Base-by-base conservation (phyloP, 1,284 basidiomycete species). In the Xerocomus nothofagi region DNA sequence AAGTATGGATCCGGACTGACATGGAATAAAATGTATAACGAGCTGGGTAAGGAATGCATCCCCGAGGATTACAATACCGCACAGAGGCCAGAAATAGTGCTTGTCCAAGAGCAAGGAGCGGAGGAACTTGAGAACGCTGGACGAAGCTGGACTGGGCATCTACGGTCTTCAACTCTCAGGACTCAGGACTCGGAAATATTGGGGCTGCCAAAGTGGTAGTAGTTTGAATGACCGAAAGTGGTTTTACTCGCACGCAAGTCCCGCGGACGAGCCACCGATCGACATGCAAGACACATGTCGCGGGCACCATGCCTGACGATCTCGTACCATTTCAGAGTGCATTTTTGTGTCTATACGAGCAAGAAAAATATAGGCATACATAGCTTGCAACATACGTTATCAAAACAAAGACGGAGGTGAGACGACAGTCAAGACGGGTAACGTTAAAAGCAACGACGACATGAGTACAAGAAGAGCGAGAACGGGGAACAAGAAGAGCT, bases 1-100 rank as follows among this genome's bases (percentile, higher is more conserved):
- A 44, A 30, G 26, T 46, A 45, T 42, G 20, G 39, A 44, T 40
- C 45, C 43, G 11, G 39, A 74, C 88, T 73, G 59, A 95, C 93
- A 97, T 55, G 86, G 78, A 46, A 96, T 76, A 64, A 85, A 86
- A 39, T 73, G 78, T 58, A 95, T 85, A 59, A 96, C 86, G 58
- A 91, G 75, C 36, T 84, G 74, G 7, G 88, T 91, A 34, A 96
- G 77, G 31, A 83, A 44, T 3, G 79, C 78, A 78, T 97, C 92
- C 43, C 81, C 87, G 10, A 87, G 34, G 18, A 92, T 66, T 15
- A 91, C 77, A 10, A 90, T 67, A 10, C 68, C 56, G 6, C 85
- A 83, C 27, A 92, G 69, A 27, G 68, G 62, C 78, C 81, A 83
- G 69, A 88, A 93, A 63, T 84, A 84, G 23, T 65, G 67, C 33